phyloP scores from a whole-genome alignment of 805 yeast species.

The Brettanomyces sp. region DNA sequence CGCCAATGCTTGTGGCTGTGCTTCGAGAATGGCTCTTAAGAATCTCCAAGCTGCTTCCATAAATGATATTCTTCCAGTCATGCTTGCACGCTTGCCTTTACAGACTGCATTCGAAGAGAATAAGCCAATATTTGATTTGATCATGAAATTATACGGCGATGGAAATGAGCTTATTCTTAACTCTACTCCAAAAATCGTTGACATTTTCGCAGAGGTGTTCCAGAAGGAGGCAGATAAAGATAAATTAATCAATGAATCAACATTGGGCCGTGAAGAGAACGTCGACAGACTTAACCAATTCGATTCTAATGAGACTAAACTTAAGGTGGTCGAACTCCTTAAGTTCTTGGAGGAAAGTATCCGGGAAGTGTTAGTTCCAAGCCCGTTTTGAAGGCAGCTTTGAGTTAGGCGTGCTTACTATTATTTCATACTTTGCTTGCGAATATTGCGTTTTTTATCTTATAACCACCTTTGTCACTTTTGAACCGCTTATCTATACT shows the following conservation, averaged over 20 bases:
- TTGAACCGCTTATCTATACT: too few species aligned
- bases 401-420: not conserved
- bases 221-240: slow-evolving; percentile 66
- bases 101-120: slow-evolving; percentile 88
- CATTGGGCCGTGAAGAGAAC: slow-evolving; percentile 80
- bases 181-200: slow-evolving; percentile 56
- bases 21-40: slow-evolving; percentile 79
- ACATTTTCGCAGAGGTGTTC: slow-evolving; percentile 62
- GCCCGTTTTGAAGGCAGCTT: slow-evolving; percentile 36
- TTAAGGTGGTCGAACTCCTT: slow-evolving; percentile 58
- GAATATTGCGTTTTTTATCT: not conserved
- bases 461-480: too few species aligned
- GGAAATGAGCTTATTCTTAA: slow-evolving; percentile 44
- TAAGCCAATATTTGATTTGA: slow-evolving; percentile 75
- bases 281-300: slow-evolving; percentile 73
- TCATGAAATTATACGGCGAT: slow-evolving; percentile 54
- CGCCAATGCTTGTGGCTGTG: slow-evolving; percentile 97
- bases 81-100: slow-evolving; percentile 75
- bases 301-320: slow-evolving; percentile 55
- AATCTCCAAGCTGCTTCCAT: slow-evolving; percentile 67
- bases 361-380: slow-evolving; percentile 53
- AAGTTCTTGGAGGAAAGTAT: slow-evolving; percentile 60
- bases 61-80: slow-evolving; percentile 62
- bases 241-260: slow-evolving; percentile 60
- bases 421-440: not conserved